phyloP scores from a whole-genome alignment of 1,284 basidiomycete species.

The Malassezia vespertilionis region DNA sequence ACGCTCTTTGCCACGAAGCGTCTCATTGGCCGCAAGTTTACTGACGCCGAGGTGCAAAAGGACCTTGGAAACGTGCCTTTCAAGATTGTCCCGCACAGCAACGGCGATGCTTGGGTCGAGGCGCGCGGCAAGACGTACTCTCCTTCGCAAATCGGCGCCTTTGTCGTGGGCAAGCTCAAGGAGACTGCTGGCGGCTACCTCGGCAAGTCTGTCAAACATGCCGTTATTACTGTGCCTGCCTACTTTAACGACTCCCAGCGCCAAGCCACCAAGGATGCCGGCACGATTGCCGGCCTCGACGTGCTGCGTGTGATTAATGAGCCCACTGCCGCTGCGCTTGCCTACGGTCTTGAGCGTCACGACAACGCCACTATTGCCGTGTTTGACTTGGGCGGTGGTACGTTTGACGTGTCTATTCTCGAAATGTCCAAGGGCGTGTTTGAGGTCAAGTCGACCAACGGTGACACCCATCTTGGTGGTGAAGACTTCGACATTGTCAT shows the following conservation, averaged over 20 bases:
- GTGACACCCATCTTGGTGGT: conserved; percentile 95
- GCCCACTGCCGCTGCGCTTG: conserved; percentile 91
- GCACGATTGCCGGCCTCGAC: conserved; percentile 89
- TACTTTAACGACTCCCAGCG: conserved; percentile 99
- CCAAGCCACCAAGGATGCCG: conserved; percentile 95
- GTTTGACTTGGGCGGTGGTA: conserved; percentile 88
- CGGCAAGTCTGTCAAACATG: conserved; percentile 82
- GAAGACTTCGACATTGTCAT: conserved; percentile 93
- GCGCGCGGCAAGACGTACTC: conserved; percentile 56
- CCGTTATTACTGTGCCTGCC: conserved; percentile 86
- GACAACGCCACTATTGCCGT: conserved; percentile 61
- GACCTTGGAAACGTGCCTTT: conserved; percentile 65
- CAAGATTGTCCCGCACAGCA: conserved; percentile 60
- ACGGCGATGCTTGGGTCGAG: conserved; percentile 64
- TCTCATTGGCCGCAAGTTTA: conserved; percentile 84
- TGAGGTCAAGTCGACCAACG: conserved; percentile 98
- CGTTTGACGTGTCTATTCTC: conserved; percentile 93
- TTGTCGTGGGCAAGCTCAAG: conserved; percentile 86
- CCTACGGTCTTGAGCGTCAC: conserved; percentile 57
- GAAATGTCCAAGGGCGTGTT: conserved; percentile 99
- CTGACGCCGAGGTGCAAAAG: conserved; percentile 82
- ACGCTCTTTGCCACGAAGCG: conserved; percentile 71
- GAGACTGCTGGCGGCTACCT: conserved; percentile 86
- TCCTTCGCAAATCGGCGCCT: conserved; percentile 60
- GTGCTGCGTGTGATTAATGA: conserved; percentile 98